phyloP scores from a whole-genome alignment of 1,139 yeast species.

The Sugiyamaella castrensis region DNA sequence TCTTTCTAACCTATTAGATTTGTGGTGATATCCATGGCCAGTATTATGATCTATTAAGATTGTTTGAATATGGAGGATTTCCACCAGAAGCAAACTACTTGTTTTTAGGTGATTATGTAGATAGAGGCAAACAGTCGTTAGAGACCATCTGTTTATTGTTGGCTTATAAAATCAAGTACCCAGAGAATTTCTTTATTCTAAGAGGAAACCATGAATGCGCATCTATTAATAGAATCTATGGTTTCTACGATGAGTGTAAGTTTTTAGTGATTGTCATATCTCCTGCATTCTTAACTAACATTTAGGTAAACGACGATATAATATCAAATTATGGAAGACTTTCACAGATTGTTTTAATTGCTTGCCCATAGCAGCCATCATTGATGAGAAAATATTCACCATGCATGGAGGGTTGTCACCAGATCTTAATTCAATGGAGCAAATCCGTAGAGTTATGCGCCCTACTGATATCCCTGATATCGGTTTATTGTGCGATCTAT shows the following conservation, averaged over 20 bases:
- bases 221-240: conserved; percentile 92
- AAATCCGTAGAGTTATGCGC: conserved; percentile 96
- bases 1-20: conserved; percentile 31
- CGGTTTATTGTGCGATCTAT: conserved; percentile 88
- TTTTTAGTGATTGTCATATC: too few species aligned
- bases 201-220: conserved; percentile 99
- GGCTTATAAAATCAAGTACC: conserved; percentile 95
- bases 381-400: conserved; percentile 95
- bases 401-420: conserved; percentile 99
- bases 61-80: conserved; percentile 97
- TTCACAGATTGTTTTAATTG: conserved; percentile 98
- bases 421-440: conserved; percentile 95
- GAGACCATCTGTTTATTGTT: conserved; percentile 90
- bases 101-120: conserved; percentile 95
- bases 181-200: conserved; percentile 90
- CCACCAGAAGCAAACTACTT: conserved; percentile 90
- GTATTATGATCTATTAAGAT: conserved; percentile 89
- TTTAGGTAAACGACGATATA: conserved; percentile 71
- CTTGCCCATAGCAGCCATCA: conserved; percentile 95
- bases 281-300: too few species aligned
- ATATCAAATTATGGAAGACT: conserved; percentile 96
- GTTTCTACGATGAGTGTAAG: conserved; percentile 88
- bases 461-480: conserved; percentile 98
- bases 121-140: conserved; percentile 94
- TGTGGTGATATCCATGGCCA: conserved; percentile 98